A percentile compares a stretch with the other conserved stretches of the same genome.
Evolutionary conservation across 2,329 filamentous ascomycete species (phyloP).

Genomic region (Amauroascus verrucosus): DNA sequence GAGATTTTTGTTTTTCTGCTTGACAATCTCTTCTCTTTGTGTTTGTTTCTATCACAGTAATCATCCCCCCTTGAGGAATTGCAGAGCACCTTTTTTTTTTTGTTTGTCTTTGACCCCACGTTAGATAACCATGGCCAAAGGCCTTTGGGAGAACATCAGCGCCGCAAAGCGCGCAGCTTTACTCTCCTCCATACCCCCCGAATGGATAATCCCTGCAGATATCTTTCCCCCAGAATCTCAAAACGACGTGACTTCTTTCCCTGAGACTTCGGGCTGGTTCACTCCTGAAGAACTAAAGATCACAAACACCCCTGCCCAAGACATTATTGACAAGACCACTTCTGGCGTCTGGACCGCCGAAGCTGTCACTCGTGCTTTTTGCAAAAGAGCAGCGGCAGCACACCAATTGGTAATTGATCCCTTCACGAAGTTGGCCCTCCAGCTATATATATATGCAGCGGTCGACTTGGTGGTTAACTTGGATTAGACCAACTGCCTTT

Average conservation of each 20-base stretch:
- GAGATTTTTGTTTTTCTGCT: not conserved
- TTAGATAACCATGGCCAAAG: constrained; percentile 4
- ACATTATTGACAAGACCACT: constrained; percentile 15
- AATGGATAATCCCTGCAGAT: constrained; percentile 30
- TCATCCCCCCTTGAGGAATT: too few relatives aligned
- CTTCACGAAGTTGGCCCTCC: too few relatives aligned
- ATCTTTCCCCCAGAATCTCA: constrained; percentile 14
- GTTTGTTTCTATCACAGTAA: not conserved
- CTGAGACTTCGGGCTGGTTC: constrained; percentile 17
- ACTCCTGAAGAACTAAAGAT: constrained; percentile 15
- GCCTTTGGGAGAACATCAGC: constrained; percentile 26
- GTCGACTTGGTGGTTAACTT: not conserved
- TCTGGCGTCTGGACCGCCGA: constrained; percentile 18
- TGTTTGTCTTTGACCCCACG: not conserved
- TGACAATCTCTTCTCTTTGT: not conserved
- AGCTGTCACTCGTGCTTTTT: constrained; percentile 26
- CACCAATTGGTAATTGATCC: constrained; percentile 23
- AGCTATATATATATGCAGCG: too few relatives aligned
- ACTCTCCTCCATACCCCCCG: constrained; percentile 28
- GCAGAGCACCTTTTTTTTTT: too few relatives aligned
- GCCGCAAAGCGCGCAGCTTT: constrained; percentile 33
- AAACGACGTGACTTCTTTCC: constrained; percentile 15
- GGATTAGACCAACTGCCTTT: constrained; percentile 52
- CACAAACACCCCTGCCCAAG: constrained; percentile 11
- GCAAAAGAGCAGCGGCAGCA: constrained; percentile 31